These are phyloP conservation scores for Pseudophaeomoniella oleicola DNA, from an alignment of 2,329 filamentous ascomycete genomes.

Conservation along the genomic window DNA sequence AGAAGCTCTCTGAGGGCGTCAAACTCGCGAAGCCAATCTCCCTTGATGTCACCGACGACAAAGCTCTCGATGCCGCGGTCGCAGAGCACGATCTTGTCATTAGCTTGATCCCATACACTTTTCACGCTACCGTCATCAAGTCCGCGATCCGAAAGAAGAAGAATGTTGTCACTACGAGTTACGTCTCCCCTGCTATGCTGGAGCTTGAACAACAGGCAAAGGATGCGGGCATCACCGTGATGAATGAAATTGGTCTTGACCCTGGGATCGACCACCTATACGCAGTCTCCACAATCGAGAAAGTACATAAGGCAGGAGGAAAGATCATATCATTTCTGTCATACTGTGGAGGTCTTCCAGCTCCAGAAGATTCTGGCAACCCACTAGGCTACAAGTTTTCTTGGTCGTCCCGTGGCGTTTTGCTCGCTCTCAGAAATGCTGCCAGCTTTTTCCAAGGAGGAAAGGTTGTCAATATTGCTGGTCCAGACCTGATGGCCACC, in stretches of 20 bases:
- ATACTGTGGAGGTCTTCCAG: constrained; percentile 70
- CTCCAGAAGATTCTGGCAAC: constrained; percentile 56
- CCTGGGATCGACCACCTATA: constrained; percentile 40
- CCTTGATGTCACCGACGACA: constrained; percentile 65
- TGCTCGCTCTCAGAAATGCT: constrained; percentile 75
- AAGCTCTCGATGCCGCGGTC: constrained; percentile 67
- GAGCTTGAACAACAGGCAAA: constrained; percentile 73
- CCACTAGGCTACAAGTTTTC: constrained; percentile 90
- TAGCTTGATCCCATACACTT: constrained; percentile 79
- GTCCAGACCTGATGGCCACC: constrained; percentile 63
- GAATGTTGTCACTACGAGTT: constrained; percentile 88
- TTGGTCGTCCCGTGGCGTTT: constrained; percentile 65
- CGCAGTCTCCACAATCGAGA: constrained; percentile 73
- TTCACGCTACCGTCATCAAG: constrained; percentile 82
- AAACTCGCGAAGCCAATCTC: constrained; percentile 61
- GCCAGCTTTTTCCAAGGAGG: constrained; percentile 73
- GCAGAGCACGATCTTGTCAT: constrained; percentile 68
- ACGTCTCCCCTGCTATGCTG: constrained; percentile 83
- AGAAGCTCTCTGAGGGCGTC: constrained; percentile 60
- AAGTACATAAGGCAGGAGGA: constrained; percentile 76
- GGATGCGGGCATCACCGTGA: constrained; percentile 85
- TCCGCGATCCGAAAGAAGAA: constrained; percentile 86
- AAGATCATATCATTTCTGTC: constrained; percentile 71
- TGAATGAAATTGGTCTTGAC: constrained; percentile 74
- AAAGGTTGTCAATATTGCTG: constrained; percentile 51